phyloP scores from a whole-genome alignment of 2,329 filamentous ascomycete species.

The Calonectria honghensis region DNA sequence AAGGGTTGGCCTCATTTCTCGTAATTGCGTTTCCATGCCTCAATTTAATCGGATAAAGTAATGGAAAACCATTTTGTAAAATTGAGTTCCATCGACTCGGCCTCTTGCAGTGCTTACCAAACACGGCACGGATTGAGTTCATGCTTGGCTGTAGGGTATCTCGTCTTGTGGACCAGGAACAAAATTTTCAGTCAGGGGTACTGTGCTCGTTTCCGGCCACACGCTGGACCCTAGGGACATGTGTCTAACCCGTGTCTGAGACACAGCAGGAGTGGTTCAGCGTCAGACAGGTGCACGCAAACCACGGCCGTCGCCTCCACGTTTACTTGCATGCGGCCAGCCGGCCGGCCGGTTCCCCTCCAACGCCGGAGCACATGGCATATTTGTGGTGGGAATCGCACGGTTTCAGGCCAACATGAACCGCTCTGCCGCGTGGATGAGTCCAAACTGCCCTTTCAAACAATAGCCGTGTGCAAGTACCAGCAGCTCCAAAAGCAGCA shows the following conservation, averaged over 20 bases:
- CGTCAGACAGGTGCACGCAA: not conserved
- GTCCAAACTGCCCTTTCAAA: not conserved
- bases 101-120: not conserved
- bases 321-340: not conserved
- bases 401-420: not conserved
- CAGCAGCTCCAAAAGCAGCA: not conserved
- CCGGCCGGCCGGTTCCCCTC: not conserved
- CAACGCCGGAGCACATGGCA: not conserved
- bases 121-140: not conserved
- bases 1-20: slow-evolving; percentile 14
- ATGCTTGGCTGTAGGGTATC: not conserved
- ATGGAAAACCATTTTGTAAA: not conserved
- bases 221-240: not conserved
- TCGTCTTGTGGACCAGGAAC: not conserved
- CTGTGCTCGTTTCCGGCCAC: not conserved
- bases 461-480: not conserved
- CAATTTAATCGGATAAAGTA: not conserved
- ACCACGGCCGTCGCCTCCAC: not conserved
- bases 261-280: not conserved
- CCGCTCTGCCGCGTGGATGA: not conserved
- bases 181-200: not conserved
- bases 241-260: not conserved
- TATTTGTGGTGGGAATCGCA: not conserved
- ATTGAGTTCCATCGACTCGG: not conserved
- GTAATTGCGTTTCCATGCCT: not conserved